Evolutionary conservation across 352 stramenopile genomes (phyloP), one percentile per base, ranked within the genome.

Genomic region (Pythium graminicola): DNA sequence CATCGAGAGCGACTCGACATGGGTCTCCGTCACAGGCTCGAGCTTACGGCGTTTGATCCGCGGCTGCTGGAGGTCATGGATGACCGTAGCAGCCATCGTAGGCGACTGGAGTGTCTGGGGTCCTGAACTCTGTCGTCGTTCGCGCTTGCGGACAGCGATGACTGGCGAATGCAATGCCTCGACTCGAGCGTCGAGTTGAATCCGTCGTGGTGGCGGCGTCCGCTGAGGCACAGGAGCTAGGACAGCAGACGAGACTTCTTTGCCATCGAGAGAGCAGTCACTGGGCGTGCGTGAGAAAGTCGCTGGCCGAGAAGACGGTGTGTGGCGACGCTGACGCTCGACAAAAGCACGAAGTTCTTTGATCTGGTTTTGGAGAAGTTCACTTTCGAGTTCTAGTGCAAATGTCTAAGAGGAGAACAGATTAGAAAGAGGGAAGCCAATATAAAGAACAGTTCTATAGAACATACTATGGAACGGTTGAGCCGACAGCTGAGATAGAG

Each of bases 341-440:
- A 83, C 41, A 35, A 84, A 86, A 48, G 73, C 68, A 42, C 70
- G 57, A 19, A 86, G 59, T 59, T 86, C 76, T 23, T 67, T 71
- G 17, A 73, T 60, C 57, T 86, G 76, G 32, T 85, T 86, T 48
- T 81, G 71, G 28, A 84, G 49, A 31, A 86, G 49, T 38, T 82
- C 70, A 11, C 74, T 50, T 22, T 84, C 73, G 17, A 82, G 51
- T 46, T 82, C 67, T 19, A 84, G 38, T 3, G 69, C 66, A 16
- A 65, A 76, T 38, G 84, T 76, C 75, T 86, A 40, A n/a, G 42
- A 13, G 1, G 22, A 35, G 44, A 46, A 46, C 19, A 16, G 36
- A 43, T 43, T 20, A 43, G 36, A 43, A 7, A 22, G 11, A 20
- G 23, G 11, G n/a, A 19, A 43, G n/a, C 36, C 11, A 6, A 43